Evolutionary conservation across 768 basidiomycete species (phyloP).

Genomic region (Amanita muscaria): DNA sequence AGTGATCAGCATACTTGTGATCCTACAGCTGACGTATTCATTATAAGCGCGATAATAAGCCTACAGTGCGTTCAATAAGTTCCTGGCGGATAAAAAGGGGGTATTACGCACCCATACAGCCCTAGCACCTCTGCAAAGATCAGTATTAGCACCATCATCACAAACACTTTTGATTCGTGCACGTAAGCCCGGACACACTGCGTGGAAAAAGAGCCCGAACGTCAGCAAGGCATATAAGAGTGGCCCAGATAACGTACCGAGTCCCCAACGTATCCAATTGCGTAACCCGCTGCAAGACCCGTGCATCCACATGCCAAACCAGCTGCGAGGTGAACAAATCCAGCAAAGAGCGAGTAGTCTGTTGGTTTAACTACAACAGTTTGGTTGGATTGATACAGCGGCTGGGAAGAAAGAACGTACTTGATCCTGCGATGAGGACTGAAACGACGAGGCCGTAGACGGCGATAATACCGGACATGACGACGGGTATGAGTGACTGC

Average conservation of each 20-base stretch:
- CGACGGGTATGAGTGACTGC: slow-evolving; percentile 90
- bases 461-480: slow-evolving; percentile 98
- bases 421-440: slow-evolving; percentile 74
- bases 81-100: background rate
- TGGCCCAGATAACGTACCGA: slow-evolving; percentile 60
- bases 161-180: slow-evolving; percentile 85
- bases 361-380: slow-evolving; percentile 44
- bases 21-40: slow-evolving; percentile 70
- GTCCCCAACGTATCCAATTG: slow-evolving; percentile 91
- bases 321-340: slow-evolving; percentile 88
- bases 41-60: slow-evolving; percentile 82
- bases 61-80: slow-evolving; percentile 22
- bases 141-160: slow-evolving; percentile 93
- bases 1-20: slow-evolving; percentile 22
- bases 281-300: slow-evolving; percentile 88
- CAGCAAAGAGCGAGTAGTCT: slow-evolving; percentile 76
- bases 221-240: no score
- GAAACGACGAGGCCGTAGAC: slow-evolving; percentile 96
- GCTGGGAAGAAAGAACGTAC: slow-evolving; percentile 22
- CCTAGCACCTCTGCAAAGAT: slow-evolving; percentile 90
- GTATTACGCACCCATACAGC: slow-evolving; percentile 59
- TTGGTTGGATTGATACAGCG: slow-evolving; percentile 7
- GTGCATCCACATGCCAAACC: slow-evolving; percentile 88
- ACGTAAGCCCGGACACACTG: slow-evolving; percentile 90
- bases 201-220: slow-evolving; percentile 1